Evolutionary conservation across 208 protist genomes (phyloP).

Genomic region (Wallacemonas rigidus): DNA sequence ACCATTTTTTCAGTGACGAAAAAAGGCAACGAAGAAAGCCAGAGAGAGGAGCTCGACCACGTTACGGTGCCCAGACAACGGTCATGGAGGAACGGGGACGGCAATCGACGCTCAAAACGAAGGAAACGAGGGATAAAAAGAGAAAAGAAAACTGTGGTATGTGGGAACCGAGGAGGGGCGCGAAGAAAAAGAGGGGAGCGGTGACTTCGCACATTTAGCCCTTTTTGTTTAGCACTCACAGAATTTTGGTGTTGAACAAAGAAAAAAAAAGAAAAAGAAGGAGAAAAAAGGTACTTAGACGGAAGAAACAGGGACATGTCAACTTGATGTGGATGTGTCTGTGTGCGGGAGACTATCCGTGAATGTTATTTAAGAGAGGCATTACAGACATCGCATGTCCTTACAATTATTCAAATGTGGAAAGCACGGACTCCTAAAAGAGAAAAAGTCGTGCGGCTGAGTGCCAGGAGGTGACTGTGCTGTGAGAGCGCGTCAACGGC

Average conservation of each 20-base stretch:
- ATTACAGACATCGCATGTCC: constrained; percentile 14
- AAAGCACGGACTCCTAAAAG: background rate
- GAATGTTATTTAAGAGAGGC: constrained; percentile 10
- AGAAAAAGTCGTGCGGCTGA: background rate
- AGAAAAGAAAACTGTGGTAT: background rate
- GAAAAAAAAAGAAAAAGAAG: background rate
- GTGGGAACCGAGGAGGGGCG: background rate
- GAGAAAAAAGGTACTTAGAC: background rate
- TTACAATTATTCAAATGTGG: background rate
- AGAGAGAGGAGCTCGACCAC: no score
- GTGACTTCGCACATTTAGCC: background rate
- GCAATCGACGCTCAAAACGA: background rate
- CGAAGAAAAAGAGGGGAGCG: background rate
- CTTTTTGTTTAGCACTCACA: background rate
- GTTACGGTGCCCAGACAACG: no score
- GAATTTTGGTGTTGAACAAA: background rate
- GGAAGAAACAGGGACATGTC: background rate
- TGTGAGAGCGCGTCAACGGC: no score
- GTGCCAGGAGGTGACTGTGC: no score
- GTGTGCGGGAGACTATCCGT: background rate
- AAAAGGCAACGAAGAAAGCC: no score
- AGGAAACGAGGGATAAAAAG: background rate
- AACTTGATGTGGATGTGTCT: background rate
- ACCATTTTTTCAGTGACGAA: no score
- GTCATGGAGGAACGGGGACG: background rate